phyloP scores from a whole-genome alignment of 352 stramenopile genomes.

The Phytopythium litorale region DNA sequence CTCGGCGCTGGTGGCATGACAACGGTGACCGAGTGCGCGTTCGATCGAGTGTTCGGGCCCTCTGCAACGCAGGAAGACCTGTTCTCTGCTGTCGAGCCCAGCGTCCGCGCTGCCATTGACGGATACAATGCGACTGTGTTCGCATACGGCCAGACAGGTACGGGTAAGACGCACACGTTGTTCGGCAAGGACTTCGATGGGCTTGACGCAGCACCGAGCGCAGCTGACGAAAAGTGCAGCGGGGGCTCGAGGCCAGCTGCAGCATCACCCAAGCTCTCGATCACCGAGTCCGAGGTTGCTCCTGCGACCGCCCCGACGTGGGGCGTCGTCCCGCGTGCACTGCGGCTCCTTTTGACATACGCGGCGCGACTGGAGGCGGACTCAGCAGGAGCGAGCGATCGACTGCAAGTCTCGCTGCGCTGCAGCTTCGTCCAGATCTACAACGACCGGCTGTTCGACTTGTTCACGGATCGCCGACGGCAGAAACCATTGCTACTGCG shows the following conservation, averaged over 20 bases:
- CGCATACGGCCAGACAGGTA: conserved; percentile 89
- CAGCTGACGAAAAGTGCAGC: background rate
- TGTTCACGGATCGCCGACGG: conserved; percentile 68
- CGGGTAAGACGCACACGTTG: conserved; percentile 92
- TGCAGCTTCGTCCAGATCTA: conserved; percentile 94
- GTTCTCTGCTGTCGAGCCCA: conserved; percentile 63
- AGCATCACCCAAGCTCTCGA: background rate
- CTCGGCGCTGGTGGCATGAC: conserved; percentile 14
- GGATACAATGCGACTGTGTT: conserved; percentile 92
- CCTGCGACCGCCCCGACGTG: conserved; percentile 20
- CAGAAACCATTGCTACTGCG: conserved; percentile 71
- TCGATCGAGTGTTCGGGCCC: conserved; percentile 72
- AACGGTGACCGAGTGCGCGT: conserved; percentile 55
- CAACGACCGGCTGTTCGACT: conserved; percentile 92
- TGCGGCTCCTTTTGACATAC: conserved; percentile 60
- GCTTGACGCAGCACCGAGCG: background rate
- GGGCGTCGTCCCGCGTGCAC: conserved; percentile 80
- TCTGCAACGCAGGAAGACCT: conserved; percentile 69
- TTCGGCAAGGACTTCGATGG: conserved; percentile 55
- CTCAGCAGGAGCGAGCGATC: background rate
- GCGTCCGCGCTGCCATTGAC: conserved; percentile 60
- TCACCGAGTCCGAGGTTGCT: background rate
- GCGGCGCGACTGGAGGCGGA: conserved; percentile 9
- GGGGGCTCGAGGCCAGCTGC: background rate
- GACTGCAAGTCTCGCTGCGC: conserved; percentile 40